Evolutionary conservation across 257 asterid species (phyloP), one percentile per base, ranked within the genome.

Genomic region (Gentiana straminea): DNA sequence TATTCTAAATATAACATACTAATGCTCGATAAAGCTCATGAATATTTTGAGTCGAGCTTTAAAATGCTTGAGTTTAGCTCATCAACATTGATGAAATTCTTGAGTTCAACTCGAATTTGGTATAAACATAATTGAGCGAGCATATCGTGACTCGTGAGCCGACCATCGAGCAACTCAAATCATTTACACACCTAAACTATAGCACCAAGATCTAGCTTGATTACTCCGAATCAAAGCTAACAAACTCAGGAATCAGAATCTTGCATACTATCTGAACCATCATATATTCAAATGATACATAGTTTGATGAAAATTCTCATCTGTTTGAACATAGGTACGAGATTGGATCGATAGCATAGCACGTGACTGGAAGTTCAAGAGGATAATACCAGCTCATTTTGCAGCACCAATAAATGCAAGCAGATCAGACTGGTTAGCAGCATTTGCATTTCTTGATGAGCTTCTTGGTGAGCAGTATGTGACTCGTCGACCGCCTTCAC

Each of bases 321-420:
- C 57, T 41, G 57, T 55, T 56, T 64, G n/a, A 37, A 59, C 24
- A 8, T 52, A 91, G 98, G 94, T 91, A n/a, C 78, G 83, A 64
- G 95, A 91, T 71, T 91, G 96, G 98, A 80, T 91, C 9, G 93
- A 84, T 62, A 47, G 87, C 64, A 91, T 91, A 34, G 76, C 69
- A 10, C 60, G 79, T 50, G 98, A 91, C 71, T 91, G 98, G 98
- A 84, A 52, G 70, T 91, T 91, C 83, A 87, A 78, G 78, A 76
- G 96, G 65, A 91, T 91, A 66, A 84, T 91, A 70, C 92, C 98
- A 10, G 98, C 98, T 38, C 98, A 91, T 73, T 91, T 91, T 57
- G 83, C 96, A 52, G 98, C 82, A 24, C 98, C 96, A 12, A 71
- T 87, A 7, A 91, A 81, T 3, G 89, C 90, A 35, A 73, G 81